phyloP scores from a whole-genome alignment of 1,284 basidiomycete species.

The Polyporus tsugae region DNA sequence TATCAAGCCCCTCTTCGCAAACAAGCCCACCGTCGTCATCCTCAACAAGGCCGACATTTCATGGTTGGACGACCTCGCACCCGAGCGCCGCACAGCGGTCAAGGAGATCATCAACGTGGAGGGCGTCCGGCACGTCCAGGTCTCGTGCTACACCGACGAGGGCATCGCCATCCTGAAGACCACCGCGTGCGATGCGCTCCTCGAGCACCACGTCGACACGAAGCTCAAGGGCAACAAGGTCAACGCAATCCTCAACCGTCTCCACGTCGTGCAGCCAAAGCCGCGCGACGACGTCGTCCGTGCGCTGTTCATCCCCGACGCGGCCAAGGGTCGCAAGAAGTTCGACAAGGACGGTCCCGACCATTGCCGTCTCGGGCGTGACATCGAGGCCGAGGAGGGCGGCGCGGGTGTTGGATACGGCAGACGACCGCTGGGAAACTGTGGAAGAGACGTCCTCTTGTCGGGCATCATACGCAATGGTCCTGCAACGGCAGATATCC shows the following conservation, averaged over 20 bases:
- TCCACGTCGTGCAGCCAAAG: slow-evolving; percentile 92
- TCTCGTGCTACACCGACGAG: slow-evolving; percentile 94
- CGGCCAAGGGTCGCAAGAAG: slow-evolving; percentile 78
- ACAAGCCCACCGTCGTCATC: slow-evolving; percentile 92
- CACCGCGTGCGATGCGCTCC: slow-evolving; percentile 89
- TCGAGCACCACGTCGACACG: slow-evolving; percentile 91
- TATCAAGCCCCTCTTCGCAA: slow-evolving; percentile 93
- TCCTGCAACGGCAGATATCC: no score
- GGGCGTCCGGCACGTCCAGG: slow-evolving; percentile 82
- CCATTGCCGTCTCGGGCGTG: slow-evolving; percentile 74
- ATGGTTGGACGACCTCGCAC: slow-evolving; percentile 81
- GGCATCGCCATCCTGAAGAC: slow-evolving; percentile 96
- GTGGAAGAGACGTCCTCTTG: no score
- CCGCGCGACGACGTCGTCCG: slow-evolving; percentile 87
- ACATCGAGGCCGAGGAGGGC: slow-evolving; percentile 85
- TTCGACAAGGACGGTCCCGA: slow-evolving; percentile 89
- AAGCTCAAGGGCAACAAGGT: slow-evolving; percentile 96
- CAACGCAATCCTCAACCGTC: slow-evolving; percentile 90
- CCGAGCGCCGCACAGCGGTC: slow-evolving; percentile 80
- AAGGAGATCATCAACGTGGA: slow-evolving; percentile 85
- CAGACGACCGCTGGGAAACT: background rate
- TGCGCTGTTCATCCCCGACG: slow-evolving; percentile 88
- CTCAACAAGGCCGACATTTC: slow-evolving; percentile 96
- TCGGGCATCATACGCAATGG: no score
- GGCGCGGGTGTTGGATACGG: slow-evolving; percentile 64